Percentiles rank a stretch among this genome's conserved stretches.
Evolutionary conservation across 1,139 yeast genomes (phyloP).

Genomic region (Saccharomyces hybrid): DNA sequence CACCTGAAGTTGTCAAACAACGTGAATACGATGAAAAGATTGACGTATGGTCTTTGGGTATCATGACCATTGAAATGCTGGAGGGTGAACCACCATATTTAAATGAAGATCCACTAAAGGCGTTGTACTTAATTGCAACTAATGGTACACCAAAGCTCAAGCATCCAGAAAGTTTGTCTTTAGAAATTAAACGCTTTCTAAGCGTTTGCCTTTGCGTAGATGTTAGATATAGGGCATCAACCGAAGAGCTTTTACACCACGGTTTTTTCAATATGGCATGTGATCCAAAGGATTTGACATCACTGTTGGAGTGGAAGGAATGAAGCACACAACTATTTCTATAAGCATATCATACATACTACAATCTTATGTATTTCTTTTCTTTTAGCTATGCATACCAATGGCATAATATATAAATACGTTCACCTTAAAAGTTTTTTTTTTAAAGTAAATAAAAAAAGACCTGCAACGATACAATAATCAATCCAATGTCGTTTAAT

Average conservation of each 20-base stretch:
- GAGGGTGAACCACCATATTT: slow-evolving; percentile 98
- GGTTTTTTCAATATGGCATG: slow-evolving; percentile 72
- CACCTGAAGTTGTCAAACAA: slow-evolving; percentile 96
- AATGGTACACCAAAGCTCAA: slow-evolving; percentile 95
- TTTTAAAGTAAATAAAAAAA: background rate
- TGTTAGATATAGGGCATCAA: slow-evolving; percentile 82
- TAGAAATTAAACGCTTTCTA: slow-evolving; percentile 76
- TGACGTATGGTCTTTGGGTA: slow-evolving; percentile 96
- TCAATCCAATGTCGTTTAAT: background rate
- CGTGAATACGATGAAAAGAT: slow-evolving; percentile 95
- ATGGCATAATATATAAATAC: background rate
- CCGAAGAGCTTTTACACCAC: slow-evolving; percentile 80
- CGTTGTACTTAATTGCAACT: slow-evolving; percentile 84
- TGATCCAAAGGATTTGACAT: slow-evolving; percentile 56
- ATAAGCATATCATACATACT: background rate
- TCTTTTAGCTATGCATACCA: background rate
- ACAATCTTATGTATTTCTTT: background rate
- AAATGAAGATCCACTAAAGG: slow-evolving; percentile 90
- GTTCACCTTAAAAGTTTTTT: background rate
- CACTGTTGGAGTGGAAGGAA: slow-evolving; percentile 62
- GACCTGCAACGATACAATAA: background rate
- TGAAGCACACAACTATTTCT: slow-evolving; percentile 5
- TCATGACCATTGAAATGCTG: slow-evolving; percentile 97
- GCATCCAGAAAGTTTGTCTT: slow-evolving; percentile 72
- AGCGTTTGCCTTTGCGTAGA: slow-evolving; percentile 94